phyloP scores from a whole-genome alignment of 768 basidiomycete genomes.

The Mycena vulgaris region DNA sequence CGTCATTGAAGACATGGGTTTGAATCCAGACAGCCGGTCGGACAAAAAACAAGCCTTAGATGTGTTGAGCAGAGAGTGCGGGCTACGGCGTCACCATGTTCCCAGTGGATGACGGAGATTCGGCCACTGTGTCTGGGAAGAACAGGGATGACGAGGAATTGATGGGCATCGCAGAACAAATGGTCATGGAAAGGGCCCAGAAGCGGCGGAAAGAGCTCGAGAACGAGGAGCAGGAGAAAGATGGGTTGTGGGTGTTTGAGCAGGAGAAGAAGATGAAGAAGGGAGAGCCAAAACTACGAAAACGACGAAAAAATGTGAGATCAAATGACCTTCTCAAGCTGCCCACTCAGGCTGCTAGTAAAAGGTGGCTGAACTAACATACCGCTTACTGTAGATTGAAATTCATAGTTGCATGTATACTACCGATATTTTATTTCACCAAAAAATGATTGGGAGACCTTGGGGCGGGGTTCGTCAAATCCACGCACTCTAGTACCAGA shows the following conservation, averaged over 20 bases:
- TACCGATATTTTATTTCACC: too few relatives aligned
- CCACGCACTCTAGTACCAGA: too few relatives aligned
- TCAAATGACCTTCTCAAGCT: too few relatives aligned
- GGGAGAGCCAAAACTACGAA: too few relatives aligned
- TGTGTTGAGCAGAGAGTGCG: constrained; percentile 81
- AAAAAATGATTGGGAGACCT: too few relatives aligned
- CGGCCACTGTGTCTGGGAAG: constrained; percentile 45
- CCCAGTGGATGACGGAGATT: constrained; percentile 74
- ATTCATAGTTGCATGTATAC: too few relatives aligned
- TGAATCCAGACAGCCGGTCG: constrained; percentile 56
- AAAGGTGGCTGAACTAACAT: too few relatives aligned
- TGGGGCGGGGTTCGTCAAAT: too few relatives aligned
- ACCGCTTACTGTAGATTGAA: too few relatives aligned
- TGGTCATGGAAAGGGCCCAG: constrained; percentile 69
- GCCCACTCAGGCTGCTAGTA: too few relatives aligned
- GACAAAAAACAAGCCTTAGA: constrained; percentile 60
- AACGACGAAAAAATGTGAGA: too few relatives aligned
- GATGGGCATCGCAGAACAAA: constrained; percentile 63
- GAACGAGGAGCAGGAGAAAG: constrained; percentile 55
- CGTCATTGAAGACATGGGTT: constrained; percentile 80
- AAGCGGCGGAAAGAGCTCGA: constrained; percentile 68
- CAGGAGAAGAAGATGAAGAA: constrained; percentile 33
- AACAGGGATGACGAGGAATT: constrained; percentile 44
- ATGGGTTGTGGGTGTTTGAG: constrained; percentile 41
- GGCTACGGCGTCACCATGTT: constrained; percentile 91